Evolutionary conservation across 2,329 filamentous ascomycete genomes (phyloP), one percentile per base, ranked within the genome.

Genomic region (Teratosphaeria epicoccoides): DNA sequence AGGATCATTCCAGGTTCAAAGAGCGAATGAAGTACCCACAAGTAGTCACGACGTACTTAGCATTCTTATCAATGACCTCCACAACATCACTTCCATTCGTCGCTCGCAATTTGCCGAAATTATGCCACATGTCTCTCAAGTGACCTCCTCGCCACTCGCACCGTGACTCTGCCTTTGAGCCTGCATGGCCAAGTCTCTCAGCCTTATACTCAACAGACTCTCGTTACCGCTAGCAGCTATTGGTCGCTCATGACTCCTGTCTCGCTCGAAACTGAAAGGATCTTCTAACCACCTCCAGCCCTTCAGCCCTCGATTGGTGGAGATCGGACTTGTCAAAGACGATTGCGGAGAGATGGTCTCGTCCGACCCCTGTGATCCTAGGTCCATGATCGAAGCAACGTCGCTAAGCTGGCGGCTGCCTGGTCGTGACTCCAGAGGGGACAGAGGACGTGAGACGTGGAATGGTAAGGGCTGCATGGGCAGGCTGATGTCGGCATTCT

Each of bases 171-270:
- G 11, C 37, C 24, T 24, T 40, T 50, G n/a, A 26, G n/a, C 24
- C 46, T 53, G 54, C 14, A 59, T 28, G 14, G 55, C 84, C 5
- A 87, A 69, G 2, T 80, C 78, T 55, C 80, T 77, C 48, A 90
- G 70, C 51, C 81, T 77, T 63, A 81, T 81, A 6, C 86, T 86
- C 17, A 91, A 71, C 14, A 91, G 73, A 55, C 70, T 69, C n/a
- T 68, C 68, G 28, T 66, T 66, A 55, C 88, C 82, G 3, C 81
- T 24, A 6, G 5, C 82, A 20, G 44, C 47, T 4, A 52, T 43
- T 11, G 29, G 17, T 63, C 89, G 88, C 61, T 78, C 78, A 63
- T 88, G 88, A 6, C 61, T 65, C 33, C 49, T 50, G 11, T 58
- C 55, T 12, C 55, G 45, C 23, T 52, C 59, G 26, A 61, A 60